Evolutionary conservation across 176 grass and related monocot genomes (phyloP), one percentile per base, ranked within the genome.

Genomic region (Juncus effusus): DNA sequence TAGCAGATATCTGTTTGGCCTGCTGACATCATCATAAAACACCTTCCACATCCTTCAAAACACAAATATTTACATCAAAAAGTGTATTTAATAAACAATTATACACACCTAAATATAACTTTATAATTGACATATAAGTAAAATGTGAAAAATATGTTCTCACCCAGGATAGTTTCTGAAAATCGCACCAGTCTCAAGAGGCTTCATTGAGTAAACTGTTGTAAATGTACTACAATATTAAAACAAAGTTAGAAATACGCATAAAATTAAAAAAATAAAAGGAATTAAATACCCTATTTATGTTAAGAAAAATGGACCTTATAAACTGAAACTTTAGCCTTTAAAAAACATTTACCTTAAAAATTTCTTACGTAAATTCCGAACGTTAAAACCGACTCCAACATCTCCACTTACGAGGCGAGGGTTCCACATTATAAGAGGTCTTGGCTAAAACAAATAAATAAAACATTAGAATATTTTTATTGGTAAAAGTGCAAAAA

Each of bases 381-480:
- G 85, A 57, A 92, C 83, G 81, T 97, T 97, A 77, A 92, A 92
- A 42, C 94, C 94, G 62, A 97, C 88, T 78, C 88, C 94, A 76
- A 97, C 85, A 74, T 97, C 88, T 80, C 75, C 85, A 69, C 93
- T 97, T 40, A 97, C 80, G 69, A 97, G 94, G 5, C 94, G 80
- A 54, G 94, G 94, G 59, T 97, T 97, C 94, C 94, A 97, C 88
- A 97, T 97, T 73, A 97, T 51, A 35, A 97, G 85, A 49, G 94
- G 88, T 60, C 75, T 89, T 82, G 82, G 90, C 94, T 92, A 76
- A 86, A 77, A 79, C 3, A 28, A 28, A 28, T 28, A 28, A 75
- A 80, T 79, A 60, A 86, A 59, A 83, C 70, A 51, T 9, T 38
- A 84, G 72, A 59, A 60, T 74, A 52, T 79, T 54, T 13, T 42